Evolutionary conservation across 192 early-diverging fungal species (phyloP), one percentile per base, ranked within the genome.

Genomic region (Polychytrium aggregatum): DNA sequence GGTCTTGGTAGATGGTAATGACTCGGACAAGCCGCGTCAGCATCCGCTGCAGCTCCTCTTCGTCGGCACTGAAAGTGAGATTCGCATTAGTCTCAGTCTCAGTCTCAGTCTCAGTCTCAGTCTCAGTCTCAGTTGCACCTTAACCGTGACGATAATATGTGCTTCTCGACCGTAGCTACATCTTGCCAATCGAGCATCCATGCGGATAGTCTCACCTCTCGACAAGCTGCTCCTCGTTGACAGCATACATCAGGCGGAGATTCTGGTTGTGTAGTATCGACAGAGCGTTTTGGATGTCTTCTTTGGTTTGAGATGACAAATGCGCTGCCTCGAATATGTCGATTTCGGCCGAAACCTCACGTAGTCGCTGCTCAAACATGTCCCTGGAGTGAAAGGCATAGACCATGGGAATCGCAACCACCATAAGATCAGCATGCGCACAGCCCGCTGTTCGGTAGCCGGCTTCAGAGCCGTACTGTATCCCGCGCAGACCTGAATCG

Each of bases 1-100:
- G 63, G 28, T 75, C 68, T 46, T 75, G 60, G 58, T 71, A 75
- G 13, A 70, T 59, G 29, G 72, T 71, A 33, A 75, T 71, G n/a
- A 71, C 65, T 18, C 69, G 49, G 29, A 75, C 45, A 1, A 75
- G 52, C 24, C 72, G 42, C 36, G 21, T 48, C n/a, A 48, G 46
- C 13, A 68, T 59, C 22, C 37, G 34, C 30, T 68, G 65, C 37
- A 72, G 43, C 3, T 63, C 60, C 9, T 68, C 68, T 46, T 68
- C 62, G 40, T 75, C 65, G 14, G 29, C 25, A 20, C 67, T 69
- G 36, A 31, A 13, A 30, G n/a, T n/a, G n/a, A n/a, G n/a, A n/a
- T n/a, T n/a, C n/a, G n/a, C n/a, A n/a, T n/a, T n/a, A n/a, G n/a
- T n/a, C n/a, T n/a, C n/a, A n/a, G n/a, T n/a, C n/a, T n/a, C n/a